Percentiles rank a stretch among this genome's conserved stretches.
Evolutionary conservation across 352 stramenopile genomes (phyloP).

Genomic region (Thalassiosira hispida): DNA sequence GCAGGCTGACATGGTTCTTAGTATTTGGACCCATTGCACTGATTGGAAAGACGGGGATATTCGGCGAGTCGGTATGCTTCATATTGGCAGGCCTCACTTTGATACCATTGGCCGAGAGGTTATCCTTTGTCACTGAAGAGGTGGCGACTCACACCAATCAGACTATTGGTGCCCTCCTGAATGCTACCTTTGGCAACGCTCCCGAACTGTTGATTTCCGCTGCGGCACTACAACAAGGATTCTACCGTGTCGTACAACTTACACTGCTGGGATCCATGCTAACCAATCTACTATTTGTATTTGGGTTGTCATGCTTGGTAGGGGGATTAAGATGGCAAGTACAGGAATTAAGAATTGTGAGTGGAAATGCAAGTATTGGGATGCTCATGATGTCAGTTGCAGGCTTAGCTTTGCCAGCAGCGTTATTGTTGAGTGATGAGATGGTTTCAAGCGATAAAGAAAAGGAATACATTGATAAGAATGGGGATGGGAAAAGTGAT

Average conservation of each 20-base stretch:
- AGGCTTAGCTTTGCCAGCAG: constrained; percentile 71
- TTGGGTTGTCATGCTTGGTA: constrained; percentile 95
- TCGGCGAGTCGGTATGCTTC: constrained; percentile 80
- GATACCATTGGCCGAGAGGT: constrained; percentile 79
- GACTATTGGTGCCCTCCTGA: constrained; percentile 96
- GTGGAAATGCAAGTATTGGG: constrained; percentile 73
- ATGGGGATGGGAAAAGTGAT: constrained; percentile 49
- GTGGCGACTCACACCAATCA: constrained; percentile 95
- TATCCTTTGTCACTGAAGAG: constrained; percentile 93
- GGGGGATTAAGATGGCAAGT: constrained; percentile 86
- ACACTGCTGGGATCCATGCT: constrained; percentile 96
- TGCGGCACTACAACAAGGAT: constrained; percentile 91
- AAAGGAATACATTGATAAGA: constrained; percentile 49
- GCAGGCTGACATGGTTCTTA: constrained; percentile 70
- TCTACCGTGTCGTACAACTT: constrained; percentile 96
- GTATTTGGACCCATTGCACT: constrained; percentile 74
- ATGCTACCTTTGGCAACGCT: constrained; percentile 98
- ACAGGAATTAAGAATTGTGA: constrained; percentile 76
- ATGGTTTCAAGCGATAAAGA: constrained; percentile 35
- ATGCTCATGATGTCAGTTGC: constrained; percentile 78
- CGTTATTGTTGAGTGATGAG: constrained; percentile 75
- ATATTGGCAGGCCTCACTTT: constrained; percentile 72
- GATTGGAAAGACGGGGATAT: constrained; percentile 57
- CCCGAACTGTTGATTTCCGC: constrained; percentile 96
- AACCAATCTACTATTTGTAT: constrained; percentile 97